These are phyloP conservation scores for Mallotus repandus DNA, from an alignment of 441 rosid species.

Conservation along the genomic window DNA sequence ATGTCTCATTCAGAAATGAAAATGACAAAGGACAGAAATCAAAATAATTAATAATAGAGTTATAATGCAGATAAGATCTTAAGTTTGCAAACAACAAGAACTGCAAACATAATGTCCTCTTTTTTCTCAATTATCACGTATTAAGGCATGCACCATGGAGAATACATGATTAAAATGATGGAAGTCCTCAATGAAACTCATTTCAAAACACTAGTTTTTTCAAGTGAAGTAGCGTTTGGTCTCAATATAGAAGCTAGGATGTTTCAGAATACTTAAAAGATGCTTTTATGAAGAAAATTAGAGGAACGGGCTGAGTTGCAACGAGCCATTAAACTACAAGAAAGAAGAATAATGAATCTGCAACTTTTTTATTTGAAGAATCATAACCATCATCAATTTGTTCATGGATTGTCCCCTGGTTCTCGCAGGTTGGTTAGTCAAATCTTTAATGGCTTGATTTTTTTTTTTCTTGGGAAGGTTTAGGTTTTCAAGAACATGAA, in stretches of 20 bases:
- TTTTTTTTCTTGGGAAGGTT: no score
- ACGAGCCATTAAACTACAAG: conserved; percentile 70
- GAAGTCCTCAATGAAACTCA: background rate
- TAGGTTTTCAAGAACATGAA: no score
- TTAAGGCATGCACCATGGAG: background rate
- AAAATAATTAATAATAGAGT: background rate
- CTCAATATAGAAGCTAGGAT: conserved; percentile 51
- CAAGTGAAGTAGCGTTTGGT: conserved; percentile 3
- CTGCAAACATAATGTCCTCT: background rate
- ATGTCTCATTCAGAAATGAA: background rate
- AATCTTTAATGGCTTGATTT: background rate
- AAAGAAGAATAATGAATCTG: conserved; percentile 60
- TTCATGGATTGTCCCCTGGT: conserved; percentile 38
- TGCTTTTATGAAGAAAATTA: conserved; percentile 58
- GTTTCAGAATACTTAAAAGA: conserved; percentile 52
- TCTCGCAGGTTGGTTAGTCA: conserved; percentile 32
- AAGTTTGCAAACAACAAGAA: background rate
- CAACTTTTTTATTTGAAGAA: conserved; percentile 65
- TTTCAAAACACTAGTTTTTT: background rate
- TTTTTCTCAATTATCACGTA: conserved; percentile 1
- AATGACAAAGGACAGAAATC: background rate
- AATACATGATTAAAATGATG: background rate
- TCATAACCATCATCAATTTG: conserved; percentile 46
- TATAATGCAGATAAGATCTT: background rate
- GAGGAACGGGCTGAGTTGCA: conserved; percentile 69